Conservation (phyloP, 1,284 basidiomycete species). For the Cryptococcus sp. region DNA sequence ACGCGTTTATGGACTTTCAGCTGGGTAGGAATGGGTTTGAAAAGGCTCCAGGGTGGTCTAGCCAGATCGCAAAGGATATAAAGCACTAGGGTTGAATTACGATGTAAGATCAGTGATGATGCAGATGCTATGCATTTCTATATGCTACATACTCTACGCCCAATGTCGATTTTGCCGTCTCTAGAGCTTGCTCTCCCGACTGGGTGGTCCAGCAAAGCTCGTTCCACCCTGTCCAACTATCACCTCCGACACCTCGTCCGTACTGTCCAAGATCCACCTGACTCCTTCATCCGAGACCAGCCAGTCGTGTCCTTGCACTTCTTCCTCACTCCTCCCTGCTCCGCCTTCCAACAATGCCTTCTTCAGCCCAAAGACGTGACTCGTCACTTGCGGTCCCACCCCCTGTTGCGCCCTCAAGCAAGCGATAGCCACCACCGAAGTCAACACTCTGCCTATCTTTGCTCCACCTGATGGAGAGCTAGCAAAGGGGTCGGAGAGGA, state of each 20-base stretch:
- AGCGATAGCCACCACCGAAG: constrained; percentile 84
- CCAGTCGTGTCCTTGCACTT: constrained; percentile 62
- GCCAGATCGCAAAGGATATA: constrained; percentile 58
- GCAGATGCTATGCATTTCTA: background rate
- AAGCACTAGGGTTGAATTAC: background rate
- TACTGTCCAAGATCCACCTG: constrained; percentile 81
- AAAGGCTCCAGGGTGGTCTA: constrained; percentile 79
- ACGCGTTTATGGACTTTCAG: constrained; percentile 78
- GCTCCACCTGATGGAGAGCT: constrained; percentile 41
- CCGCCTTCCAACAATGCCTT: constrained; percentile 59
- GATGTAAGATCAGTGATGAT: background rate
- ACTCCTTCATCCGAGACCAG: constrained; percentile 83
- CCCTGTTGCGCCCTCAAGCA: constrained; percentile 81
- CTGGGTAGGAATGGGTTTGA: constrained; percentile 81
- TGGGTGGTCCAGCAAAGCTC: constrained; percentile 19
- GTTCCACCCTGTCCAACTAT: constrained; percentile 16
- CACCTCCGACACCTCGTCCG: constrained; percentile 56
- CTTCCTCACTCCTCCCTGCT: constrained; percentile 55
- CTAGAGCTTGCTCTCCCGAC: constrained; percentile 6
- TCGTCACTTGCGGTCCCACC: constrained; percentile 84
- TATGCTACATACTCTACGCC: background rate
- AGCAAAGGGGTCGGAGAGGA: constrained; percentile 63
- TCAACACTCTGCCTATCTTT: constrained; percentile 68
- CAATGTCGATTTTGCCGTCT: no score
- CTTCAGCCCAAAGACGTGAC: constrained; percentile 82